Evolutionary conservation across 2,329 filamentous ascomycete species (phyloP).

Genomic region (Gyromitra esculenta): DNA sequence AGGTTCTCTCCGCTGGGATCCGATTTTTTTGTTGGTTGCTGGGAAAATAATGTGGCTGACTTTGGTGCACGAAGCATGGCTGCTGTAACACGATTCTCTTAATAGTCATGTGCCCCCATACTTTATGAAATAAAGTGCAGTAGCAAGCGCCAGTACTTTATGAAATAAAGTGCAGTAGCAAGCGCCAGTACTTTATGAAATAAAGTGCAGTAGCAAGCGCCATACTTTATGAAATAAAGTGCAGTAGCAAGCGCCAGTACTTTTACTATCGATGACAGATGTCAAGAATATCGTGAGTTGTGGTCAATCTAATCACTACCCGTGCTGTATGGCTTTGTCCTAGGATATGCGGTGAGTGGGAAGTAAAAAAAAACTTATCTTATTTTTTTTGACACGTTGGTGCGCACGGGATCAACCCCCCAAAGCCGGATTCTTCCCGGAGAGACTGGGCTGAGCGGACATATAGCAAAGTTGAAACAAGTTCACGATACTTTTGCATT

Average conservation of each 20-base stretch:
- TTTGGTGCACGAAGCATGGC: conserved; percentile 40
- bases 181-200: conserved; percentile 41
- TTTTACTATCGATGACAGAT: conserved; percentile 41
- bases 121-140: conserved; percentile 43
- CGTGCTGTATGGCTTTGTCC: conserved; percentile 31
- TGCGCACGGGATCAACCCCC: conserved; percentile 24
- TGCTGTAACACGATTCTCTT: conserved; percentile 39
- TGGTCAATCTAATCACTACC: neutral
- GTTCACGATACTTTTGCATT: conserved; percentile 50
- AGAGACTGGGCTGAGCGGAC: conserved; percentile 14
- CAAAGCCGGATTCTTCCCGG: conserved; percentile 32
- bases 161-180: conserved; percentile 44
- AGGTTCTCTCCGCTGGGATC: neutral
- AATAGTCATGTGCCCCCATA: conserved; percentile 46
- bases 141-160: conserved; percentile 44
- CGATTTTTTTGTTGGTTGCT: conserved; percentile 27
- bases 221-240: conserved; percentile 44
- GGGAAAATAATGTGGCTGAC: conserved; percentile 45
- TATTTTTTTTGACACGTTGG: conserved; percentile 46
- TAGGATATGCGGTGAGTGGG: conserved; percentile 20
- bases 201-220: conserved; percentile 44
- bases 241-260: conserved; percentile 40
- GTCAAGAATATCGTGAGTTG: conserved; percentile 22
- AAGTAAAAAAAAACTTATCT: conserved; percentile 24
- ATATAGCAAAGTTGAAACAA: conserved; percentile 43